Evolutionary conservation across 768 basidiomycete species (phyloP).

Genomic region (Rhizopogon rudus): DNA sequence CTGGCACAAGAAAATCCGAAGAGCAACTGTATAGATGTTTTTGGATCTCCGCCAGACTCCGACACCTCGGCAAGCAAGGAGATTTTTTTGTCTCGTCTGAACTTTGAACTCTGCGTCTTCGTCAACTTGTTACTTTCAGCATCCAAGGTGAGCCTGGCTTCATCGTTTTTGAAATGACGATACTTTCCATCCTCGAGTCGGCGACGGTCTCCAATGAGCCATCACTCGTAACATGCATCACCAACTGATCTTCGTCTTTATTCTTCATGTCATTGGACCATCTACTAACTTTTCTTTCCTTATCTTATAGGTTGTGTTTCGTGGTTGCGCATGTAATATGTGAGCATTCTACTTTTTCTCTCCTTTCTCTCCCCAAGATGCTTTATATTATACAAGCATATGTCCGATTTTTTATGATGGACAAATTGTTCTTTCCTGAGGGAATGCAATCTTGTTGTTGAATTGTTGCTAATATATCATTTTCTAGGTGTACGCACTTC

Average conservation of each 20-base stretch:
- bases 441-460: not conserved
- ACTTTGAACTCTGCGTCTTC: not conserved
- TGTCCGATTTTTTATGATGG: slow-evolving; percentile 64
- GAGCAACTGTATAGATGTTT: slow-evolving; percentile 39
- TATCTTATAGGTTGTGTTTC: not conserved
- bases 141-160: slow-evolving; percentile 27
- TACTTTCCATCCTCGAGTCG: slow-evolving; percentile 67
- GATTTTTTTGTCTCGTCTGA: not conserved
- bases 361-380: slow-evolving; percentile 37
- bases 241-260: slow-evolving; percentile 35
- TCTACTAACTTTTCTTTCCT: not conserved
- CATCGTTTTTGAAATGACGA: slow-evolving; percentile 44
- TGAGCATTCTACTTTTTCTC: not conserved
- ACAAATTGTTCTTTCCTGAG: slow-evolving; percentile 48
- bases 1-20: not conserved
- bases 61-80: not conserved
- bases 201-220: slow-evolving; percentile 70
- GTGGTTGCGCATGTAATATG: not conserved
- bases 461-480: not conserved
- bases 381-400: slow-evolving; percentile 64
- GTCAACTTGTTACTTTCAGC: not conserved
- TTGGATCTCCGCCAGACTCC: not conserved
- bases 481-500: not conserved
- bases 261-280: slow-evolving; percentile 7
- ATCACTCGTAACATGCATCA: slow-evolving; percentile 73